Evolutionary conservation across 345 rosid genomes (phyloP).

Genomic region (Limnanthes douglasii): DNA sequence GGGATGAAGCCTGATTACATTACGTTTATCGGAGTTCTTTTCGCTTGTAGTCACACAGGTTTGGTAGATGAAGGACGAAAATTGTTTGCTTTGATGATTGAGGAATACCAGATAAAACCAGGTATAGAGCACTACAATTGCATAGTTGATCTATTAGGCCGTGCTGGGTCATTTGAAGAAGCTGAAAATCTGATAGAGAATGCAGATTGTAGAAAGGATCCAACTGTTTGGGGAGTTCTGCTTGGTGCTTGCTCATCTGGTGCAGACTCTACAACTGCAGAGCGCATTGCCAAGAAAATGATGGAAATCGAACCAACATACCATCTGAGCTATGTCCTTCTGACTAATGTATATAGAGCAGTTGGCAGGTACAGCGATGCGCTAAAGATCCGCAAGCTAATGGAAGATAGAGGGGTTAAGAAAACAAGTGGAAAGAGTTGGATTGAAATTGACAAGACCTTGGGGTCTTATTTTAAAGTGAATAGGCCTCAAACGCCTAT

Average conservation of each 20-base stretch:
- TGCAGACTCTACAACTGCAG: conserved; percentile 35
- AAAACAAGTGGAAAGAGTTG: conserved; percentile 66
- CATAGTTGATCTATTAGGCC: conserved; percentile 87
- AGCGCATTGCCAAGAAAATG: conserved; percentile 65
- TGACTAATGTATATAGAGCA: conserved; percentile 53
- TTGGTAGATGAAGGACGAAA: conserved; percentile 50
- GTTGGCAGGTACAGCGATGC: conserved; percentile 81
- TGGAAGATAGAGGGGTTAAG: conserved; percentile 43
- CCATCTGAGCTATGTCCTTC: conserved; percentile 73
- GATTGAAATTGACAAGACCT: conserved; percentile 18
- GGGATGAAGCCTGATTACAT: conserved; percentile 63
- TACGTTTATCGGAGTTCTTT: conserved; percentile 71
- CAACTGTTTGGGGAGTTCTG: conserved; percentile 77
- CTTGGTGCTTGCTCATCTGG: conserved; percentile 72
- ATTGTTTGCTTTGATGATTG: conserved; percentile 37
- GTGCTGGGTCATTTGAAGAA: conserved; percentile 74
- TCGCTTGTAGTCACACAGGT: conserved; percentile 78
- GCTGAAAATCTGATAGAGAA: conserved; percentile 56
- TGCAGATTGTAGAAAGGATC: conserved; percentile 40
- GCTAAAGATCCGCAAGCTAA: conserved; percentile 39
- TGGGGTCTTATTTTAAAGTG: conserved; percentile 5
- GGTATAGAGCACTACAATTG: conserved; percentile 76
- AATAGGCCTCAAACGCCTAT: too few species aligned
- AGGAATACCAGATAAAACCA: conserved; percentile 39
- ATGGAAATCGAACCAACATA: conserved; percentile 47